Base-by-base conservation (phyloP, 306 rosid species). In the Comarum palustre region DNA sequence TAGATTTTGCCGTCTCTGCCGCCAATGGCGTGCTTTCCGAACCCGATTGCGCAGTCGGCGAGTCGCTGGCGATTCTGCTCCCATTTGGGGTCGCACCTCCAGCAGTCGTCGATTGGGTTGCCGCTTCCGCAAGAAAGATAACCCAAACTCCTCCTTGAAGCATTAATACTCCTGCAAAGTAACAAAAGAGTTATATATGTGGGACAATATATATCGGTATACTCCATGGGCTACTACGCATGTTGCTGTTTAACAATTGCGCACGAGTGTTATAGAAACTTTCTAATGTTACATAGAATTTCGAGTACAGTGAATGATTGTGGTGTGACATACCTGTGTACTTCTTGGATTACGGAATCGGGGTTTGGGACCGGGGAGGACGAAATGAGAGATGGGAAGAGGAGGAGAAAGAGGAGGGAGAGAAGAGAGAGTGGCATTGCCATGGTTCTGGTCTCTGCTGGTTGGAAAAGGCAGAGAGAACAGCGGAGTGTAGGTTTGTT, bases 61-160 rank as follows among this genome's bases (percentile, higher is more conserved):
- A 94, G 71, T 3, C 90, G 76, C 72, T 88, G 70, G 0, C 96
- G 72, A 73, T 94, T 94, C 63, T 80, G 87, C 43, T 75, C 90
- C 99, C 99, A 94, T 2, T 89, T 84, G 3, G 80, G 65, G 69
- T 91, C 97, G 54, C 99, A 94, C 64, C 92, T 78, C 99, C 99
- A 94, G 73, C 99, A 94, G 72, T 94, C 99, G 64, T 94, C 99
- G 24, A 94, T 89, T 8, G 96, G 93, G 77, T 94, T 94, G 1
- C 97, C 97, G 0, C 76, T 85, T 4, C 82, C 88, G 29, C 99
- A 94, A 5, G 99, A 89, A 4, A 90, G 84, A 76, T 71, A 89
- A 17, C 82, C 99, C 61, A 94, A 29, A 24, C 76, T 87, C 50
- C 99, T 84, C 45, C 96, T 81, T 0, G 90, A 86, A 14, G 41